Percentiles rank a stretch among this genome's conserved stretches.
These are phyloP conservation scores for Populus ilicifolia DNA, from an alignment of 345 rosid genomes.

Conservation along the genomic window DNA sequence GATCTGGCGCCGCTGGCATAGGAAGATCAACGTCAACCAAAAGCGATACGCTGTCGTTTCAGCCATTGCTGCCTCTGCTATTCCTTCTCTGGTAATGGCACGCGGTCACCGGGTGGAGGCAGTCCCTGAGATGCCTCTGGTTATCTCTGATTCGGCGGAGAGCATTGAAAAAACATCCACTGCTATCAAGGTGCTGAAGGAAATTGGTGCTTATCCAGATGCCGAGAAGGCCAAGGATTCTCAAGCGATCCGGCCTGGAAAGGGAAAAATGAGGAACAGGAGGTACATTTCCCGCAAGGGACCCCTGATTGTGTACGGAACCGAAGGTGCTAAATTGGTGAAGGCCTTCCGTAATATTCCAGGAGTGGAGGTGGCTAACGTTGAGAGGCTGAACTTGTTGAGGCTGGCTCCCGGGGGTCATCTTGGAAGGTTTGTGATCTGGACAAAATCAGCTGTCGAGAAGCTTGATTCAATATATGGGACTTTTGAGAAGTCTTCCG, in stretches of 20 bases:
- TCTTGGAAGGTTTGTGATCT: slow-evolving; percentile 82
- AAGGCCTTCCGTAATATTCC: slow-evolving; percentile 92
- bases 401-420: slow-evolving; percentile 98
- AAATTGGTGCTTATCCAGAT: slow-evolving; percentile 79
- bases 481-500: slow-evolving; percentile 68
- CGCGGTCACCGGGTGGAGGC: slow-evolving; percentile 83
- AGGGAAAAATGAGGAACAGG: slow-evolving; percentile 87
- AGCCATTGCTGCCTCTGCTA: slow-evolving; percentile 90
- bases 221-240: slow-evolving; percentile 91
- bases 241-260: slow-evolving; percentile 75
- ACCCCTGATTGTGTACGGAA: slow-evolving; percentile 75
- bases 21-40: slow-evolving; percentile 79
- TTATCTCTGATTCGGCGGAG: slow-evolving; percentile 66
- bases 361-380: slow-evolving; percentile 86
- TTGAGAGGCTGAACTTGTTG: slow-evolving; percentile 72
- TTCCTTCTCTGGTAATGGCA: slow-evolving; percentile 87
- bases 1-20: slow-evolving; percentile 98
- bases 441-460: slow-evolving; percentile 96
- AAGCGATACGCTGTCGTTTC: slow-evolving; percentile 83
- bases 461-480: slow-evolving; percentile 92
- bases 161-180: slow-evolving; percentile 71
- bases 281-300: slow-evolving; percentile 87
- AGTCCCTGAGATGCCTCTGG: slow-evolving; percentile 85
- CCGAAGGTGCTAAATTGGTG: slow-evolving; percentile 75
- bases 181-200: slow-evolving; percentile 76